A percentile compares a stretch with the other conserved stretches of the same genome.
Evolutionary conservation across 345 rosid species (phyloP).

Genomic region (Jatropha curcas): DNA sequence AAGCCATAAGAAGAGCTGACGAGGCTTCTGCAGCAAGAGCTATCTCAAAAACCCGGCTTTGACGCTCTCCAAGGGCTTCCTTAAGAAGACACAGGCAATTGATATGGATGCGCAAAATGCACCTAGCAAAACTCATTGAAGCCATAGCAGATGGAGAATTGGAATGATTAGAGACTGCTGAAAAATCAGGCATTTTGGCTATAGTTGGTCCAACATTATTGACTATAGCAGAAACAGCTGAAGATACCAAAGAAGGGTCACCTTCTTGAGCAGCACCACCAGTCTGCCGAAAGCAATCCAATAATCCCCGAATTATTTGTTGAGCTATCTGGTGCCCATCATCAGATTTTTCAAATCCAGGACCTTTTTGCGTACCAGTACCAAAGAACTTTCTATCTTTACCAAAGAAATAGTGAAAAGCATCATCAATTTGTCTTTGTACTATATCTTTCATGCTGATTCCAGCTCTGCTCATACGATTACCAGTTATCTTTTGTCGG

Average conservation of each 20-base stretch:
- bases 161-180: conserved; percentile 44
- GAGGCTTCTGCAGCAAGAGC: conserved; percentile 95
- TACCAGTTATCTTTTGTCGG: conserved; percentile 70
- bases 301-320: conserved; percentile 64
- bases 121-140: conserved; percentile 58
- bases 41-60: conserved; percentile 89
- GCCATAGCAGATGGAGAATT: conserved; percentile 48
- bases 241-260: conserved; percentile 90
- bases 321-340: conserved; percentile 82
- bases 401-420: conserved; percentile 48
- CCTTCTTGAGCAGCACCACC: conserved; percentile 99
- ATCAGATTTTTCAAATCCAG: conserved; percentile 59
- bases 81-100: conserved; percentile 76
- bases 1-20: conserved; percentile 63
- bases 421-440: conserved; percentile 69
- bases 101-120: conserved; percentile 76
- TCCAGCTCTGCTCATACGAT: conserved; percentile 74
- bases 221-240: conserved; percentile 87
- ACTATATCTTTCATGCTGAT: conserved; percentile 79
- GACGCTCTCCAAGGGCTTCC: conserved; percentile 98
- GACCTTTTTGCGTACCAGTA: conserved; percentile 51
- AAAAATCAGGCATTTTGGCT: conserved; percentile 73
- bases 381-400: conserved; percentile 66
- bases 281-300: conserved; percentile 85
- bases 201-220: conserved; percentile 62